Evolutionary conservation across 1,139 yeast species (phyloP).

Genomic region (Tardiomyces depauwii): DNA sequence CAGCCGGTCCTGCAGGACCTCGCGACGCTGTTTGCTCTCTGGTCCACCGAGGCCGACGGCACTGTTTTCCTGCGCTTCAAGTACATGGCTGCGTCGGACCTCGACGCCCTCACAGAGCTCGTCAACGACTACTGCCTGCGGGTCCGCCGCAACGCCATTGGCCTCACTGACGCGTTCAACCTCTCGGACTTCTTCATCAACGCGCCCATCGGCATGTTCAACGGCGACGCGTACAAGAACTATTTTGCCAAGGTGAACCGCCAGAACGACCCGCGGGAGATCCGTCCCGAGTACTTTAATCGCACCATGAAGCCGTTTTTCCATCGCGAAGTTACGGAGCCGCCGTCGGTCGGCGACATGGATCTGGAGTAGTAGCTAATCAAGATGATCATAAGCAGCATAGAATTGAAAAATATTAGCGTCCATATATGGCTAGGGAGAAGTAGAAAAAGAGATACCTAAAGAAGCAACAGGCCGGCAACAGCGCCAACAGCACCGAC

Average conservation of each 20-base stretch:
- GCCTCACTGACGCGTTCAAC: slow-evolving; percentile 83
- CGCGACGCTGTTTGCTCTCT: slow-evolving; percentile 52
- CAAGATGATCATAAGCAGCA: no score
- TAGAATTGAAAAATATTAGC: no score
- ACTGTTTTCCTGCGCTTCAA: slow-evolving; percentile 63
- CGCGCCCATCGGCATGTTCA: slow-evolving; percentile 73
- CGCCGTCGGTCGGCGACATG: background rate
- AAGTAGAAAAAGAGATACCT: no score
- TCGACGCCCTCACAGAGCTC: slow-evolving; percentile 23
- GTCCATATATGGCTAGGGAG: no score
- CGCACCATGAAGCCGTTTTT: slow-evolving; percentile 30
- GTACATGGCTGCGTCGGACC: slow-evolving; percentile 33
- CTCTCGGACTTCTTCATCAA: slow-evolving; percentile 76
- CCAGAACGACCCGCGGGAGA: slow-evolving; percentile 23
- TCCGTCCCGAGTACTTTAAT: slow-evolving; percentile 31
- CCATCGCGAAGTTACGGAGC: slow-evolving; percentile 15
- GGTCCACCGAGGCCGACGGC: slow-evolving; percentile 64
- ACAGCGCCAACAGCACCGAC: no score
- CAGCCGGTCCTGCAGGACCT: slow-evolving; percentile 35
- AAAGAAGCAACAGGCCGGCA: no score
- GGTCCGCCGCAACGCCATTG: slow-evolving; percentile 59
- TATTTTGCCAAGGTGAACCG: slow-evolving; percentile 37
- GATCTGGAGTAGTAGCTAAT: background rate
- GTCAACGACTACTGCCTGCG: slow-evolving; percentile 27
- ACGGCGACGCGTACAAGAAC: slow-evolving; percentile 80